Base-by-base conservation (phyloP, 805 yeast species). In the Cyberlindnera veronae region DNA sequence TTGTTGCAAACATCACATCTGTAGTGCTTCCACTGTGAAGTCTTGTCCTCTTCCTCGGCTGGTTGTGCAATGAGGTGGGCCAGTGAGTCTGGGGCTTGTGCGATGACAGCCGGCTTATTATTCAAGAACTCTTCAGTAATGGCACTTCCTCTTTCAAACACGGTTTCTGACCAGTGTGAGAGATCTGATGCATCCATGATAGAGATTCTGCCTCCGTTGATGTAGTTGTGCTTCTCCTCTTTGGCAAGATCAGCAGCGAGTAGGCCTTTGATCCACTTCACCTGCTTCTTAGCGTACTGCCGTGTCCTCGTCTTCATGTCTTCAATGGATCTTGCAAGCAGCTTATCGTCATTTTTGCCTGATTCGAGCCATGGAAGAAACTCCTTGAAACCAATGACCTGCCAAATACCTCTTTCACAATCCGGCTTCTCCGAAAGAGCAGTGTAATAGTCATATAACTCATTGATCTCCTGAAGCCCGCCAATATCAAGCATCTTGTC, bases 331-430 rank as follows among this genome's bases (percentile, higher is more conserved):
- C 63, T 66, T 4, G 57, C 57, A 38, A 73, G 71, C 13, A 49
- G 36, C 6, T 17, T 30, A 5, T 52, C 44, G 5, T 53, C 50
- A 6, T 46, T 20, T 12, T 41, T 47, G 0, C 52, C 58, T 7
- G 57, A 31, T 23, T 53, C 48, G 18, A 78, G 51, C 84, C 84
- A 87, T 2, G 95, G 91, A 27, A 86, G 55, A 55, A 88, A 88
- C 55, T 88, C 96, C 58, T 87, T 86, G 62, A 86, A 93, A 2
- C 98, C 98, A 54, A 91, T 86, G 2, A 86, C 96, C 63, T 93
- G 98, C 89, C 89, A 89, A 0, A 91, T 74, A 3, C 98, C 98
- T 42, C 73, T 67, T 39, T 84, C 83, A 41, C 77, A 63, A 42
- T 72, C 79, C 9, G 83, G 78, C 17, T 53, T 58, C 6, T 60